These are phyloP conservation scores for Populus nigra DNA, from an alignment of 345 rosid species.

Conservation along the genomic window DNA sequence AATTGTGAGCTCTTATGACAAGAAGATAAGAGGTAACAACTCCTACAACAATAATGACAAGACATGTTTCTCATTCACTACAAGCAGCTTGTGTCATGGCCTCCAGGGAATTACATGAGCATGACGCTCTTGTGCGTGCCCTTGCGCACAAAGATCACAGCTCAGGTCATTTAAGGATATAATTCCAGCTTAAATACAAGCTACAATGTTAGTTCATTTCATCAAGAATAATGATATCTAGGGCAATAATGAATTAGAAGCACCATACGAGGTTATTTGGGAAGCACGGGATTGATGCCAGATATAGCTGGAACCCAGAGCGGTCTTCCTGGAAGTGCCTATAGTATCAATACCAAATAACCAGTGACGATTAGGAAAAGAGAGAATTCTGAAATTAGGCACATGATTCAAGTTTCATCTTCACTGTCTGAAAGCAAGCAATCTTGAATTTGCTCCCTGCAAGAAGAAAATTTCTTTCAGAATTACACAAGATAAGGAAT, in stretches of 20 bases:
- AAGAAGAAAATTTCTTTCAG: not conserved
- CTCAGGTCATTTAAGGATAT: not conserved
- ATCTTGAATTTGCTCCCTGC: conserved; percentile 82
- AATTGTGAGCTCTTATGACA: too few relatives aligned
- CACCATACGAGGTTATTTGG: not conserved
- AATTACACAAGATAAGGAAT: not conserved
- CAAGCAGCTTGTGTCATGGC: too few relatives aligned
- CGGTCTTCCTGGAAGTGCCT: not conserved
- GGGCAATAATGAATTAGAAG: not conserved
- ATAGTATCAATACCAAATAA: too few relatives aligned
- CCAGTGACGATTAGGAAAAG: not conserved
- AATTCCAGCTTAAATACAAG: not conserved
- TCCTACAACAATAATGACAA: too few relatives aligned
- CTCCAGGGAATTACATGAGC: too few relatives aligned
- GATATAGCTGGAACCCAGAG: not conserved
- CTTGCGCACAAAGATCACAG: too few relatives aligned
- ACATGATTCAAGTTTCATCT: conserved; percentile 39
- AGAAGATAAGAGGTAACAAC: too few relatives aligned
- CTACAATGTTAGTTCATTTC: not conserved
- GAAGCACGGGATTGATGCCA: not conserved
- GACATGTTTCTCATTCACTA: too few relatives aligned
- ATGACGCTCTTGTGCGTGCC: too few relatives aligned
- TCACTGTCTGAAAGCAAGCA: conserved; percentile 68
- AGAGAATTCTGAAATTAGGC: not conserved
- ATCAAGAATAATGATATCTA: not conserved